Evolutionary conservation across 345 rosid genomes (phyloP), one percentile per base, ranked within the genome.

Genomic region (Heritiera fomes): DNA sequence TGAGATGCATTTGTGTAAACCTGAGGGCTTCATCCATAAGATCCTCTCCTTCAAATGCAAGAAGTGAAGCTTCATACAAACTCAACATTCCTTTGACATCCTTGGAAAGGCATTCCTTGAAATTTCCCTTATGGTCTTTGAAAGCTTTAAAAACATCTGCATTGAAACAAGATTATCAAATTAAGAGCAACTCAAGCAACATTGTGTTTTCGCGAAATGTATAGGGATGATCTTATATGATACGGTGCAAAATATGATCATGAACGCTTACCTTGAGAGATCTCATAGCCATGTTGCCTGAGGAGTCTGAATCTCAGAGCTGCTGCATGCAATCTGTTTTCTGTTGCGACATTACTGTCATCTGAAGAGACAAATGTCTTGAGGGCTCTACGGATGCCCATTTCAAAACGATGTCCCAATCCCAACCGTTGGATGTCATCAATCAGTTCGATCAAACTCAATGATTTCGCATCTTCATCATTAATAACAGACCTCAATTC

Each of bases 51-150:
- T 75, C 80, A 5, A 74, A 68, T 15, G 78, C 59, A 8, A 83
- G 71, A 12, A 78, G 14, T 9, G 88, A 58, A 15, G 87, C 90
- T 83, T 88, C 87, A 20, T 86, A 81, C 43, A 88, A 69, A 70
- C 85, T 79, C 53, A 86, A 23, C 13, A 86, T 73, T 0, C 86
- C 90, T 62, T 82, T 81, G 23, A 43, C 66, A 75, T 86, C 86
- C 3, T 59, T 17, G 10, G 10, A 3, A 12, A 77, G 62, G 28
- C 46, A 62, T 20, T 65, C 78, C 32, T 76, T 80, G 63, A 84
- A 82, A 7, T 45, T 60, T 3, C 84, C 89, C 7, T 76, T 55
- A 7, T 53, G 56, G 43, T 75, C 85, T n/a, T n/a, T n/a, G n/a
- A n/a, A n/a, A n/a, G n/a, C n/a, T n/a, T n/a, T n/a, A n/a, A n/a